Conservation (phyloP, 495 filamentous ascomycete genomes). For the Neurospora sp. region DNA sequence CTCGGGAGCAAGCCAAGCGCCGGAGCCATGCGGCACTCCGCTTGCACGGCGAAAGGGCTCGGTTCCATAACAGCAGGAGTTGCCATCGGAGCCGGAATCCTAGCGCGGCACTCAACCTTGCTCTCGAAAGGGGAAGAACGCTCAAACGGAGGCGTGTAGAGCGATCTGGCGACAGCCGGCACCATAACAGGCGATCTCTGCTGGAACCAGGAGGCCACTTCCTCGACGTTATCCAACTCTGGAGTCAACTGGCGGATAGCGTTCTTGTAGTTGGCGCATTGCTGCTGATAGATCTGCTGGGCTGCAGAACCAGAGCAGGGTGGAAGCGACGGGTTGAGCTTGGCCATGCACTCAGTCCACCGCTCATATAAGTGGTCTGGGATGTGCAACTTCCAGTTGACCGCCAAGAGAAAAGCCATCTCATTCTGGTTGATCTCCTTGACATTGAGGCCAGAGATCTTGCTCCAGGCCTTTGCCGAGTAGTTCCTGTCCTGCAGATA, state of each 20-base stretch:
- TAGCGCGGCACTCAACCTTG: neutral
- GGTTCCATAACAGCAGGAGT: conserved; percentile 56
- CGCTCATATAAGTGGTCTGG: conserved; percentile 77
- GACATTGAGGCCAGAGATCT: conserved; percentile 25
- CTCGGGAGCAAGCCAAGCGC: conserved; percentile 63
- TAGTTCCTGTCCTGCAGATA: conserved; percentile 97
- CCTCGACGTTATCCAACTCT: conserved; percentile 56
- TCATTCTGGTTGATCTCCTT: conserved; percentile 95
- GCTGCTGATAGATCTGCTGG: conserved; percentile 28
- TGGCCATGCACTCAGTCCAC: conserved; percentile 86
- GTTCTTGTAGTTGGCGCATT: conserved; percentile 57
- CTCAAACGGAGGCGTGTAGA: conserved; percentile 21
- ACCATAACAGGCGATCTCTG: conserved; percentile 18
- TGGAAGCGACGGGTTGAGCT: conserved; percentile 62
- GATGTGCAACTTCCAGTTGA: conserved; percentile 92
- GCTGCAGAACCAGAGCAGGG: conserved; percentile 44
- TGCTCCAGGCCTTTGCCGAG: conserved; percentile 33
- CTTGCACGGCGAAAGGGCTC: conserved; percentile 43
- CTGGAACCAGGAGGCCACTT: conserved; percentile 26
- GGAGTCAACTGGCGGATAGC: conserved; percentile 72
- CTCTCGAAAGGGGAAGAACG: conserved; percentile 16
- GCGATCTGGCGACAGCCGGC: conserved; percentile 16
- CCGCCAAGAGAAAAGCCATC: conserved; percentile 79
- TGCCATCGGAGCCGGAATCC: conserved; percentile 17
- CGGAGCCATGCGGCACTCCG: conserved; percentile 34